These are phyloP conservation scores for Xanthoceras sorbifolium DNA, from an alignment of 345 rosid species.

Conservation along the genomic window DNA sequence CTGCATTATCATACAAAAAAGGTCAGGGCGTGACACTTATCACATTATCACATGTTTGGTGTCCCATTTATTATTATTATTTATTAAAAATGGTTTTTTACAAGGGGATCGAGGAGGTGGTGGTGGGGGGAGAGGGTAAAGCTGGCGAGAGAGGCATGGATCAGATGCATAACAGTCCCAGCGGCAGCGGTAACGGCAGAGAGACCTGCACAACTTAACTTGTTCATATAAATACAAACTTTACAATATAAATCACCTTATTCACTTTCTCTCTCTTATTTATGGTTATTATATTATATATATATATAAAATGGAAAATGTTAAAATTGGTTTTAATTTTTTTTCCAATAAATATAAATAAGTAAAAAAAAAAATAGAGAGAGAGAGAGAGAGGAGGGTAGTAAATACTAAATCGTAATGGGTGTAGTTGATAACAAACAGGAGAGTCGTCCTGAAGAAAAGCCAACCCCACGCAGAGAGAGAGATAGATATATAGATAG, in stretches of 20 bases:
- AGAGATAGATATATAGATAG: neutral
- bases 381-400: neutral
- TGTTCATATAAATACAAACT: neutral
- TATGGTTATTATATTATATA: neutral
- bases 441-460: slow-evolving; percentile 36
- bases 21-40: slow-evolving; percentile 5
- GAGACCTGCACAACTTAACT: slow-evolving; percentile 20
- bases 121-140: neutral
- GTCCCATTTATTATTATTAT: neutral
- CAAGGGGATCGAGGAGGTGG: neutral
- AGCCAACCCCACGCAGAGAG: slow-evolving; percentile 36
- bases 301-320: neutral
- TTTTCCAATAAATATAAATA: no score
- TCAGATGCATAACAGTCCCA: slow-evolving; percentile 21
- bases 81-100: neutral
- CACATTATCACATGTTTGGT: slow-evolving; percentile 15
- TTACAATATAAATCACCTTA: neutral
- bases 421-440: slow-evolving; percentile 31
- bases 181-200: slow-evolving; percentile 32
- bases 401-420: slow-evolving; percentile 8
- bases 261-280: slow-evolving; percentile 8
- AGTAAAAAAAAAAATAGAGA: neutral
- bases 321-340: neutral
- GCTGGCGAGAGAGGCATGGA: slow-evolving; percentile 32
- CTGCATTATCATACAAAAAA: no score